Conservation (phyloP, 2,329 filamentous ascomycete species). For the Exophiala viscosa region DNA sequence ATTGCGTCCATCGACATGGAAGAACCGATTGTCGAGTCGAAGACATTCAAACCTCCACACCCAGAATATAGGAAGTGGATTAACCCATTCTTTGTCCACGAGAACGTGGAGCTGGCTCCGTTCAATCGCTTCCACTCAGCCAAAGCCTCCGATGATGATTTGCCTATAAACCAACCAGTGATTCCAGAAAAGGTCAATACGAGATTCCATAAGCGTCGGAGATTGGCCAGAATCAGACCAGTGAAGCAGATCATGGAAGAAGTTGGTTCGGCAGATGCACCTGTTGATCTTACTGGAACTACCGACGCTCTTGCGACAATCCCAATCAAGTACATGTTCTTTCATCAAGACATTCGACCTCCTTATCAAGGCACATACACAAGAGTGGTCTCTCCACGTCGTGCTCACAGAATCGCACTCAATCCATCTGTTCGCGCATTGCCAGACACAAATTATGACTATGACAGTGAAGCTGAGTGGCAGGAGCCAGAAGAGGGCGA, state of each 20-base stretch:
- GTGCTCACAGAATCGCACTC: slow-evolving; percentile 47
- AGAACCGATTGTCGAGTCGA: slow-evolving; percentile 30
- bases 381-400: slow-evolving; percentile 39
- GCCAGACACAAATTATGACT: slow-evolving; percentile 59
- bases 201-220: slow-evolving; percentile 12
- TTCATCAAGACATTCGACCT: slow-evolving; percentile 60
- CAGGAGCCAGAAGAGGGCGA: slow-evolving; percentile 68
- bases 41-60: slow-evolving; percentile 26
- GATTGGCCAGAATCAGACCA: slow-evolving; percentile 31
- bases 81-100: slow-evolving; percentile 74
- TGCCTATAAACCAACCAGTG: slow-evolving; percentile 9
- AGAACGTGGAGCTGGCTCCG: slow-evolving; percentile 67
- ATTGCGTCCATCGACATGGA: slow-evolving; percentile 24
- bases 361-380: slow-evolving; percentile 62
- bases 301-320: slow-evolving; percentile 30
- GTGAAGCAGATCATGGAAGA: slow-evolving; percentile 61
- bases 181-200: slow-evolving; percentile 7
- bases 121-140: slow-evolving; percentile 31
- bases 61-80: slow-evolving; percentile 68
- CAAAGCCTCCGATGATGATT: neutral
- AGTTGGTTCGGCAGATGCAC: slow-evolving; percentile 43
- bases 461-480: slow-evolving; percentile 65
- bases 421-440: slow-evolving; percentile 53
- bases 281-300: slow-evolving; percentile 33
- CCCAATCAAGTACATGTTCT: slow-evolving; percentile 57